A percentile compares a stretch with the other conserved stretches of the same genome.
Evolutionary conservation across 2,329 filamentous ascomycete species (phyloP).

Genomic region (Pyrenophora seminiperda): DNA sequence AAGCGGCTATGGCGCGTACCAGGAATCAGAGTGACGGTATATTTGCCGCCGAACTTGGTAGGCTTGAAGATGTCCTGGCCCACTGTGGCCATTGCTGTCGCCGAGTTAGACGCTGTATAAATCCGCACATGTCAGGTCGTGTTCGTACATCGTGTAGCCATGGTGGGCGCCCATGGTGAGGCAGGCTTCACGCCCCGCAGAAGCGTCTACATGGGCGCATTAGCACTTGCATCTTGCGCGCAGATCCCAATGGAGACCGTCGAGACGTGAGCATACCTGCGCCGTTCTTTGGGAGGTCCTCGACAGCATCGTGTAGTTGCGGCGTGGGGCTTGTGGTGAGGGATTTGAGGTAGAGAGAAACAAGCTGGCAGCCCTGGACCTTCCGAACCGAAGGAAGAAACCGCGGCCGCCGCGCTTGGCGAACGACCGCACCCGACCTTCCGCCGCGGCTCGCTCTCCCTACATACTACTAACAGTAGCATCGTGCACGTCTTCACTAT

Average conservation of each 20-base stretch:
- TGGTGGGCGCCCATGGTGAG: constrained; percentile 56
- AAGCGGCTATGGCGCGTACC: constrained; percentile 59
- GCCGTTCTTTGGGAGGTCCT: constrained; percentile 54
- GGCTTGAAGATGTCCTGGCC: constrained; percentile 98
- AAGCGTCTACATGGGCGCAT: constrained; percentile 55
- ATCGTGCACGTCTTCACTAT: no score
- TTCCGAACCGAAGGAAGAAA: constrained; percentile 27
- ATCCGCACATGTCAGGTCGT: background rate
- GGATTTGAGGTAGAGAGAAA: constrained; percentile 41
- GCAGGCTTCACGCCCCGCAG: constrained; percentile 59
- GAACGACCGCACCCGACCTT: constrained; percentile 33
- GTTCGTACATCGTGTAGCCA: constrained; percentile 60
- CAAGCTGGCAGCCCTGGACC: constrained; percentile 36
- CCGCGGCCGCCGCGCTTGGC: constrained; percentile 39
- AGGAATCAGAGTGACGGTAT: constrained; percentile 97
- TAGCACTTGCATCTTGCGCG: constrained; percentile 24
- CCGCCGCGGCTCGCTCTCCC: constrained; percentile 22
- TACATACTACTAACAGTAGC: background rate
- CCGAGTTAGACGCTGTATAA: constrained; percentile 21
- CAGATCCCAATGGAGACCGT: constrained; percentile 32
- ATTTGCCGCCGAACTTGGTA: constrained; percentile 98
- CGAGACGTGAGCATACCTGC: constrained; percentile 50
- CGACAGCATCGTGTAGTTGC: constrained; percentile 50
- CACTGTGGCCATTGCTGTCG: constrained; percentile 63
- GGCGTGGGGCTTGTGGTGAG: constrained; percentile 39